phyloP scores from a whole-genome alignment of 495 filamentous ascomycete species.

The Penicillium subrubescens region DNA sequence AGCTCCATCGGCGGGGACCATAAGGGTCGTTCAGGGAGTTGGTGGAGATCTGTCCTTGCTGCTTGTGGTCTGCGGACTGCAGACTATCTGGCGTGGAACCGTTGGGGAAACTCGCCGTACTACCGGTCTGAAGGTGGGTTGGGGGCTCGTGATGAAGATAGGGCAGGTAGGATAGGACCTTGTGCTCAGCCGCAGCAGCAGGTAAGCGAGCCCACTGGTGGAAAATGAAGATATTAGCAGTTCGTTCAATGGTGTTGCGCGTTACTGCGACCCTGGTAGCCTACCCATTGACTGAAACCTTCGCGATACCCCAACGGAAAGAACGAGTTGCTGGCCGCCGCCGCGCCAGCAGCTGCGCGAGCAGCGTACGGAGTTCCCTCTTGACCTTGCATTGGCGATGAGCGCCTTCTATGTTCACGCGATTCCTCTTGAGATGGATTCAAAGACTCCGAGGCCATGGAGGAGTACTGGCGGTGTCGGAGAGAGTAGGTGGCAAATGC shows the following conservation, averaged over 20 bases:
- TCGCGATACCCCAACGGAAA: constrained; percentile 93
- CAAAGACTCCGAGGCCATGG: constrained; percentile 48
- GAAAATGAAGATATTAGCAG: constrained; percentile 9
- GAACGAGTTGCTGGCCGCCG: constrained; percentile 41
- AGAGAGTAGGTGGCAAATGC: constrained; percentile 22
- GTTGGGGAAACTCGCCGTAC: constrained; percentile 43
- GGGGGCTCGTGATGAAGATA: constrained; percentile 75
- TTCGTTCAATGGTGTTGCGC: constrained; percentile 2
- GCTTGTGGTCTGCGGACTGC: constrained; percentile 40
- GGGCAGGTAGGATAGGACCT: constrained; percentile 85
- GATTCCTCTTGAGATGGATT: constrained; percentile 34
- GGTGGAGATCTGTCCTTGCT: constrained; percentile 40
- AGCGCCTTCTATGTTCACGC: constrained; percentile 43
- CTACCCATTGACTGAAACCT: constrained; percentile 88
- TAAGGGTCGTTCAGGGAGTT: constrained; percentile 72
- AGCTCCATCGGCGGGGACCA: constrained; percentile 84
- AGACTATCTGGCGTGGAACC: constrained; percentile 42
- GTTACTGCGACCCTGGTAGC: constrained; percentile 26
- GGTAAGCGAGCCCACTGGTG: constrained; percentile 79
- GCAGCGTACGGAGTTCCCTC: constrained; percentile 38
- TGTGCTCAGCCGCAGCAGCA: constrained; percentile 83
- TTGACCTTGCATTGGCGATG: constrained; percentile 41
- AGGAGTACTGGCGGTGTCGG: constrained; percentile 28
- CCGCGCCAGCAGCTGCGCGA: constrained; percentile 43
- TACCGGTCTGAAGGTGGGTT: constrained; percentile 68